Evolutionary conservation across 2,329 filamentous ascomycete genomes (phyloP), one percentile per base, ranked within the genome.

Genomic region (Phyllosticta citrichinensis): DNA sequence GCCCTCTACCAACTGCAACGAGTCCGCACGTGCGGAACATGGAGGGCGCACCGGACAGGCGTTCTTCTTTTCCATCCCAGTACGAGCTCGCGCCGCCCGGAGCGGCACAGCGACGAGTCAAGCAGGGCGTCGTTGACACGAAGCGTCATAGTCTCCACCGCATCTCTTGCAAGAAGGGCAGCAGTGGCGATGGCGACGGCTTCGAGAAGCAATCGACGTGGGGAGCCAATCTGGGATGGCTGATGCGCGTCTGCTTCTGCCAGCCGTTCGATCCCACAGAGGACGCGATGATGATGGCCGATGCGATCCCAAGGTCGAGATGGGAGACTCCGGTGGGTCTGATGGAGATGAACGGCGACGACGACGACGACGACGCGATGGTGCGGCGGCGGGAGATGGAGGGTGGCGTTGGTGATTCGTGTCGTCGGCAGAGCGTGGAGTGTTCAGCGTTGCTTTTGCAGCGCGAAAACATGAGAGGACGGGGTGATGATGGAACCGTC

Each of bases 201-300:
- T 47, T 25, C 27, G 56, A 58, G 47, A 56, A 57, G 33, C 35
- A 52, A 22, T 17, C 24, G 24, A 27, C 24, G 50, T 30, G 62
- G 54, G 22, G 64, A 19, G 55, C 52, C 9, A 17, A 52, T 22
- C 60, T 68, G 19, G 70, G 66, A 3, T 67, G 70, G 55, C 60
- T 64, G 12, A 52, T 74, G 57, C 64, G 70, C 5, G 64, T 70
- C 9, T 73, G 70, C 65, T 73, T 74, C 61, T 73, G 71, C 57
- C 70, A 73, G 60, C 71, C 71, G 25, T 68, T 67, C 33, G 71
- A 72, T 61, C 40, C 40, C 17, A 47, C 17, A 1, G 40, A 47
- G 17, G 40, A 47, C 40, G 40, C 40, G 14, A 47, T 47, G 40
- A n/a, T 19, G 40, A 47, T n/a, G 40, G 17, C 40, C 12, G 40